Evolutionary conservation across 257 asterid species (phyloP), one percentile per base, ranked within the genome.

Genomic region (Striga asiatica): DNA sequence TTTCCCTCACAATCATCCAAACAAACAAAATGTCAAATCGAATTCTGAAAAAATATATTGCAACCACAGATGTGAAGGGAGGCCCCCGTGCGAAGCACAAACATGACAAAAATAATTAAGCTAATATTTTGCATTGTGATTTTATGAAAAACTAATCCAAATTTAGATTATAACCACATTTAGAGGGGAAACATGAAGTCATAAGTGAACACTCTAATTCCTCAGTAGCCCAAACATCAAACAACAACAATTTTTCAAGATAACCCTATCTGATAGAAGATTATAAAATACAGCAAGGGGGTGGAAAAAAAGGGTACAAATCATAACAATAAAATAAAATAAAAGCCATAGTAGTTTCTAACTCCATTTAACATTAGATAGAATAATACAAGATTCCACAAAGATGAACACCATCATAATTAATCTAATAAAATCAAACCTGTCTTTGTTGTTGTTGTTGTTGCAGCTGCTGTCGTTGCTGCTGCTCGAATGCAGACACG

Each of bases 401-500:
- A 31, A 56, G 18, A 57, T 11, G 32, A 37, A 4, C 46, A 25
- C n/a, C 35, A 41, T n/a, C 10, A 41, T 13, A 4, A 41, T 41
- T 13, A n/a, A 41, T 35, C n/a, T 18, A 16, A 11, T n/a, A 17
- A 60, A 73, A 68, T 66, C 78, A 55, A 65, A 83, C 96, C 94
- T 82, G 95, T 76, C 94, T 25, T 27, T 50, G 65, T 27, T 64
- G 60, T 3, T 50, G 56, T 7, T 27, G 53, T 3, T 19, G 41
- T 8, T 74, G 84, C 1, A 66, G 80, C 11, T 65, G 78, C 17
- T 77, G 87, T 29, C 78, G 93, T 35, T 81, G 92, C 71, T 85
- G 94, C 71, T 83, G 98, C 61, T 91, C 98, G 68, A 85, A 81
- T 32, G 95, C 92, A 0, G 97, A 76, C 17, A 60, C 87, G 0